phyloP scores from a whole-genome alignment of 139 green algal species.

The Closterium sp. region DNA sequence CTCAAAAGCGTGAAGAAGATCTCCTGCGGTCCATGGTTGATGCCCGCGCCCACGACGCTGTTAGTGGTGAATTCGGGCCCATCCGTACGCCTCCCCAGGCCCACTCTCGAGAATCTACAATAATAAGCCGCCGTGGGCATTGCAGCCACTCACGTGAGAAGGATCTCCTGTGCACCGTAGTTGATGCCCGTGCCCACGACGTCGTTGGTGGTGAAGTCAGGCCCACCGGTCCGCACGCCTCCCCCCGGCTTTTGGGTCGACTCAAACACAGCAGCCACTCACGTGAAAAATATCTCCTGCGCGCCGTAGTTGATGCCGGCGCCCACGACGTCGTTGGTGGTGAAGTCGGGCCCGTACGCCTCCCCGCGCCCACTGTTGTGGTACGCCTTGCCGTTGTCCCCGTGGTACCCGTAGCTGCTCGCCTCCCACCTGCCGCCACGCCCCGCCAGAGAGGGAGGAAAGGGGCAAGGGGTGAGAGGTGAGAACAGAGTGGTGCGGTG shows the following conservation, averaged over 20 bases:
- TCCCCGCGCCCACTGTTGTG: constrained; percentile 60
- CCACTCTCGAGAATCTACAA: no score
- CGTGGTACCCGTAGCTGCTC: constrained; percentile 82
- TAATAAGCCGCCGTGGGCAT: no score
- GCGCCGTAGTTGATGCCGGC: constrained; percentile 73
- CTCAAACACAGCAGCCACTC: no score
- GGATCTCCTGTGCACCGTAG: constrained; percentile 73
- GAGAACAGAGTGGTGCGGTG: not conserved
- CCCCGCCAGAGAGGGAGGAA: not conserved
- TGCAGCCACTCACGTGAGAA: no score
- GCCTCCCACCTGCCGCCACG: constrained; percentile 65
- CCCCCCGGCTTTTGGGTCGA: no score
- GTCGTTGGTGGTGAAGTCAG: constrained; percentile 68
- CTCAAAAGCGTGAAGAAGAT: constrained; percentile 88
- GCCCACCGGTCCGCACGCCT: constrained; percentile 75
- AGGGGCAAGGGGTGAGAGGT: not conserved
- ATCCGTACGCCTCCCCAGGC: constrained; percentile 77
- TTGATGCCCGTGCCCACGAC: constrained; percentile 79
- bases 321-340: constrained; percentile 70
- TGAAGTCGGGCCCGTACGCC: constrained; percentile 75
- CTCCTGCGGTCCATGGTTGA: constrained; percentile 70
- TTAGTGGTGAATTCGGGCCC: constrained; percentile 63
- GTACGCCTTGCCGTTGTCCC: constrained; percentile 78
- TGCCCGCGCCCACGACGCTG: constrained; percentile 78
- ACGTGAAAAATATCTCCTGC: constrained; percentile 87